Base-by-base conservation (phyloP, 352 stramenopile genomes). In the Phytophthora parvispora region DNA sequence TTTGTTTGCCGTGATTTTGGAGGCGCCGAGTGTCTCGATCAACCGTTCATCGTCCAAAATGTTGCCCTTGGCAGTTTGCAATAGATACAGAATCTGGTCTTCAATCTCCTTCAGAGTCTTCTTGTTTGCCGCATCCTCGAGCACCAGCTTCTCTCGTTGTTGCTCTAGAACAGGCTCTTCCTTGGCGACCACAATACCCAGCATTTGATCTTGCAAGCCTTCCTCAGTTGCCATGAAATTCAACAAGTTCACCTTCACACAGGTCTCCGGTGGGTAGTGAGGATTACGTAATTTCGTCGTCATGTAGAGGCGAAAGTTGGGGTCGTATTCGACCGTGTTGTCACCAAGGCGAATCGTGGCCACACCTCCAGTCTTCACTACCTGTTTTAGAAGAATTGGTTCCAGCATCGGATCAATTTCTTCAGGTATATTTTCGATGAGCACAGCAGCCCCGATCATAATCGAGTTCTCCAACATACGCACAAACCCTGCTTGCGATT, bases 141-240 rank as follows among this genome's bases (percentile, higher is more conserved):
- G 77, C 34, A 99, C 92, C n/a, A 98, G 80, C 51, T 98, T 92
- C 69, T 98, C 92, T 32, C 95, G 86, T 72, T 98, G 90, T 9
- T 85, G 78, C 74, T 99, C 97, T 12, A 99, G 75, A 48, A 97
- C 96, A 0, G 95, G 87, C 49, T 97, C 88, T 70, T 99, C 96
- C 38, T 97, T 94, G 0, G 91, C 91, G n/a, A 99, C 97, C 0
- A 97, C 94, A 53, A 98, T 97, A 13, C 92, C 94, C 9, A 99
- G 78, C 94, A 99, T 98, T 76, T 99, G 97, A 67, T 99, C 97
- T 69, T 98, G 89, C 38, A 99, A 71, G 0, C 97, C 97, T 68
- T 98, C 94, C 51, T 97, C 82, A 0, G 97, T 99, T 13, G 95
- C 95, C 91, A 99, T 98, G 55, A 99, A 99, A 70, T 99, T 99